Evolutionary conservation across 306 rosid species (phyloP).

Genomic region (Cucurbita ficifolia): DNA sequence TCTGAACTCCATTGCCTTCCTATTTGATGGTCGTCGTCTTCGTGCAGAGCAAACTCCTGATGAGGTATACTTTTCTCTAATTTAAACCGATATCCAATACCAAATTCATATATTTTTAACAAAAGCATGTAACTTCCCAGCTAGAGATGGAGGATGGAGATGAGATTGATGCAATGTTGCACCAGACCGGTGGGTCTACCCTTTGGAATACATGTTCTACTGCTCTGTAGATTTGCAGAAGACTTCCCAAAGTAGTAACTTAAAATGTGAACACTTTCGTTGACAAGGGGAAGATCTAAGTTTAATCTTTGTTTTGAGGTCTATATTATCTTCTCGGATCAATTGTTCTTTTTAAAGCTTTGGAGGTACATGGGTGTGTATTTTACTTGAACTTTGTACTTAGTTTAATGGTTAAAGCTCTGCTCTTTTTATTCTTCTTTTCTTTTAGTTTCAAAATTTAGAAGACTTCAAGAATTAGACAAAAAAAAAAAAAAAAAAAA

Average conservation of each 20-base stretch:
- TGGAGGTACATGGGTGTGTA: too few species aligned
- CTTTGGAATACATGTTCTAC: background rate
- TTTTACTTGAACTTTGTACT: too few species aligned
- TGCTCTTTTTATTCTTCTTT: too few species aligned
- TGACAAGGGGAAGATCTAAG: background rate
- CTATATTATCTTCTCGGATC: background rate
- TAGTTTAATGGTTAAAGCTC: too few species aligned
- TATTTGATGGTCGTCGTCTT: constrained; percentile 57
- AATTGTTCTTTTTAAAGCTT: too few species aligned
- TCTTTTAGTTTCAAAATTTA: too few species aligned
- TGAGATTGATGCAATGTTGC: constrained; percentile 62
- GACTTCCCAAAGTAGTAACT: background rate
- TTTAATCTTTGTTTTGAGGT: background rate
- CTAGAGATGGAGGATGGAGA: constrained; percentile 72
- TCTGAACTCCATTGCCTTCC: constrained; percentile 32
- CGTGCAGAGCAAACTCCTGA: constrained; percentile 61
- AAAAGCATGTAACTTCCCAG: constrained; percentile 9
- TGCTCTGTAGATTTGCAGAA: background rate
- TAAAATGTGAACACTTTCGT: background rate
- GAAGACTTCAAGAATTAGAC: too few species aligned
- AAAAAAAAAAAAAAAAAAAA: too few species aligned
- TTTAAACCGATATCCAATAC: background rate
- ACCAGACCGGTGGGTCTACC: constrained; percentile 46
- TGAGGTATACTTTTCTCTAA: constrained; percentile 26
- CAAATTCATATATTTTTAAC: background rate